A percentile compares a stretch with the other conserved stretches of the same genome.
phyloP scores from a whole-genome alignment of 2,329 filamentous ascomycete genomes.

The Amphichorda felina region DNA sequence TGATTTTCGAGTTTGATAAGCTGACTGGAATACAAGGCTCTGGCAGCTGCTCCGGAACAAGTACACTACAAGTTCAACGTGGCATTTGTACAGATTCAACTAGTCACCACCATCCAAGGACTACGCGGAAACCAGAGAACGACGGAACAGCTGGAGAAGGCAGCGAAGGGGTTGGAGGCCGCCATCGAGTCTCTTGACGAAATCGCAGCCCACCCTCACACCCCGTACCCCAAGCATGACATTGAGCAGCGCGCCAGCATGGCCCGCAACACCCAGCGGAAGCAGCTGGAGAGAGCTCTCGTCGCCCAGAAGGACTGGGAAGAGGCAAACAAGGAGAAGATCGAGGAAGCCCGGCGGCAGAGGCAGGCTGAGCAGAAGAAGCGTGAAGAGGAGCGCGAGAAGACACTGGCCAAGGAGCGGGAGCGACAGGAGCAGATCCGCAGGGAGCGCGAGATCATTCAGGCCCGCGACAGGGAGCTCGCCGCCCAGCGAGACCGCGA shows the following conservation, averaged over 20 bases:
- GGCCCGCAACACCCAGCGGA: slow-evolving; percentile 88
- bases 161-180: slow-evolving; percentile 68
- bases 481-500: slow-evolving; percentile 68
- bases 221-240: slow-evolving; percentile 83
- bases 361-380: slow-evolving; percentile 70
- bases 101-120: slow-evolving; percentile 68
- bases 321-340: slow-evolving; percentile 79
- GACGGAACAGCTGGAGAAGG: slow-evolving; percentile 68
- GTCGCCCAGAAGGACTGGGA: slow-evolving; percentile 85
- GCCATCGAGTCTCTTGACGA: slow-evolving; percentile 65
- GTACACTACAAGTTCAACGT: slow-evolving; percentile 95
- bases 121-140: slow-evolving; percentile 68
- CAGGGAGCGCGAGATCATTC: slow-evolving; percentile 75
- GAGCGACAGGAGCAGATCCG: slow-evolving; percentile 71
- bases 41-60: slow-evolving; percentile 69
- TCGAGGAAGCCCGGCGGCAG: slow-evolving; percentile 66
- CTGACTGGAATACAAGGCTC: slow-evolving; percentile 37
- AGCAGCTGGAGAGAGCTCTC: slow-evolving; percentile 77
- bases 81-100: slow-evolving; percentile 91
- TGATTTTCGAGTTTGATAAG: background rate
- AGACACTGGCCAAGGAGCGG: slow-evolving; percentile 54
- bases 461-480: slow-evolving; percentile 60
- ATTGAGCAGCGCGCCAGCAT: slow-evolving; percentile 95
- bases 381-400: slow-evolving; percentile 65
- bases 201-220: slow-evolving; percentile 48